Conservation (phyloP, 2,329 filamentous ascomycete species). For the Niveomyces coronatus region DNA sequence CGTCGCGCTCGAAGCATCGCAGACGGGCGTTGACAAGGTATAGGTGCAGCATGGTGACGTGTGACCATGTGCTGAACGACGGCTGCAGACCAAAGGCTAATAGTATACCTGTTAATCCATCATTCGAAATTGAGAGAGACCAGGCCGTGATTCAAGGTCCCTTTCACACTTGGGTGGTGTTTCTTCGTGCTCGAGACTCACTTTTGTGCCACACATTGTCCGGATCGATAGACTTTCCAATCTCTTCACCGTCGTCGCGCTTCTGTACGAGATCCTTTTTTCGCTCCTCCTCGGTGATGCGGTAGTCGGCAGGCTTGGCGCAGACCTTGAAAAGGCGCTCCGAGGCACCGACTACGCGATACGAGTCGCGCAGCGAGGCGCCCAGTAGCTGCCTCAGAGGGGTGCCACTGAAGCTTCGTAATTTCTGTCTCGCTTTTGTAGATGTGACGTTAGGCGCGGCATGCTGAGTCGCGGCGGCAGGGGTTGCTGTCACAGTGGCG, state of each 20-base stretch:
- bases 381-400: conserved; percentile 22
- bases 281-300: conserved; percentile 55
- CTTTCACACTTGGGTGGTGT: too few species aligned
- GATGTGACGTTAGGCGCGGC: conserved; percentile 11
- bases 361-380: conserved; percentile 34
- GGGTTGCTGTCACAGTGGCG: conserved; percentile 17
- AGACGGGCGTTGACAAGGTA: conserved; percentile 80
- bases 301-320: conserved; percentile 63
- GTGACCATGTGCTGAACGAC: conserved; percentile 92
- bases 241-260: conserved; percentile 69
- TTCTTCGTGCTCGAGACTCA: conserved; percentile 25
- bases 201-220: conserved; percentile 61
- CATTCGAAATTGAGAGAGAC: background rate
- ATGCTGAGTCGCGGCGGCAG: too few species aligned
- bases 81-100: conserved; percentile 67
- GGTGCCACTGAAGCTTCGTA: conserved; percentile 28
- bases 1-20: conserved; percentile 62
- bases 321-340: conserved; percentile 71
- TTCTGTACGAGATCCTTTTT: conserved; percentile 58
- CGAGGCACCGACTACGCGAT: conserved; percentile 70
- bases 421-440: background rate
- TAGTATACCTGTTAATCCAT: background rate
- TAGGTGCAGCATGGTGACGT: conserved; percentile 93
- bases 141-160: too few species aligned
- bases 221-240: conserved; percentile 42